Evolutionary conservation across 768 basidiomycete species (phyloP).

Genomic region (Thelephora aurantiotincta): DNA sequence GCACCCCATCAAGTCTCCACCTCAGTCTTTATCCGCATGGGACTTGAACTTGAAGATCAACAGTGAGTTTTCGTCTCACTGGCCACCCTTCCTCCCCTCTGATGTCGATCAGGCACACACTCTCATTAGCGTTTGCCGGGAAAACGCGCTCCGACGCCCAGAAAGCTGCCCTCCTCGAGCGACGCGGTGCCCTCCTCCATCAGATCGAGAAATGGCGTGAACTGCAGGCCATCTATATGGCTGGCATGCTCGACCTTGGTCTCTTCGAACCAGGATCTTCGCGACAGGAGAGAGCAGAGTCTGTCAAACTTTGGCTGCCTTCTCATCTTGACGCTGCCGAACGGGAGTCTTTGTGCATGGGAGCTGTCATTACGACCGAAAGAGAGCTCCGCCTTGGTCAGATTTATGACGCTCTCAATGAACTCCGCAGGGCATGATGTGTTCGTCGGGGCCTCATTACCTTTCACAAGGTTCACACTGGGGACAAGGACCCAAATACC

Average conservation of each 20-base stretch:
- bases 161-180: neutral
- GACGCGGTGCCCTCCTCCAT: neutral
- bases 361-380: neutral
- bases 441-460: neutral
- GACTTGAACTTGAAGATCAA: conserved; percentile 20
- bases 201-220: neutral
- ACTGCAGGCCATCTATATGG: neutral
- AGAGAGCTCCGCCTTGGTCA: neutral
- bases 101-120: neutral
- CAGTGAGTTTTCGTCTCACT: conserved; percentile 14
- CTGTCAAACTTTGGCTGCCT: too few species aligned
- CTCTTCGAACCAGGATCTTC: neutral
- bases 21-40: conserved; percentile 15
- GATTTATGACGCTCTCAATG: neutral
- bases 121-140: neutral
- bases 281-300: neutral
- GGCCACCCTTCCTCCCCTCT: neutral
- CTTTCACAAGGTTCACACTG: too few species aligned
- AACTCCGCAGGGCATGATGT: neutral
- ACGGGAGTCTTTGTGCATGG: neutral
- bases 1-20: conserved; percentile 7
- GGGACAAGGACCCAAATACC: too few species aligned
- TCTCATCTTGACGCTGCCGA: neutral
- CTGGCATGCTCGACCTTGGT: neutral
- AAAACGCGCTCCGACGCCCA: neutral